These are phyloP conservation scores for Populus tremula DNA, from an alignment of 345 rosid genomes.

Conservation along the genomic window DNA sequence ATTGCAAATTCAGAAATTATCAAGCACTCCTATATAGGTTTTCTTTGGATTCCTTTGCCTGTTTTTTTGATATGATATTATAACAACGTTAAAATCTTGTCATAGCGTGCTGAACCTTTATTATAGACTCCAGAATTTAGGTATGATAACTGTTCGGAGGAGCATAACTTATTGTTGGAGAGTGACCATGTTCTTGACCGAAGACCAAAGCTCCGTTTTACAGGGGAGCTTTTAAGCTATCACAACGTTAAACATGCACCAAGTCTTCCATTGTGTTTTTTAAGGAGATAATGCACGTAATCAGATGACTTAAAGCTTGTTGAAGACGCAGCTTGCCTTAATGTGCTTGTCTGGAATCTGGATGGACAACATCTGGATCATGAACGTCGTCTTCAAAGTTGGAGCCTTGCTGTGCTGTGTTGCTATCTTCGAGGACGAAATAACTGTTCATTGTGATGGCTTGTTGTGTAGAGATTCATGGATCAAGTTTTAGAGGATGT, in stretches of 20 bases:
- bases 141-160: not conserved
- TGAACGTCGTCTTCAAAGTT: not conserved
- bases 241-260: too few species aligned
- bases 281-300: not conserved
- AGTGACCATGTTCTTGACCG: not conserved
- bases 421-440: not conserved
- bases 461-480: not conserved
- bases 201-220: not conserved
- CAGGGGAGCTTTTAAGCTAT: too few species aligned
- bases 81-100: not conserved
- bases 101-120: not conserved
- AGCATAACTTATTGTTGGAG: not conserved
- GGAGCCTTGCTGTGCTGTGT: not conserved
- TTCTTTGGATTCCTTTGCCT: not conserved
- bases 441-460: not conserved
- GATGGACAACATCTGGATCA: not conserved
- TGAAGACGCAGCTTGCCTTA: not conserved
- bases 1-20: not conserved
- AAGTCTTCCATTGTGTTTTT: not conserved
- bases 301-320: not conserved
- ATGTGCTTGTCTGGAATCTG: not conserved
- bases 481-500: not conserved
- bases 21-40: not conserved
- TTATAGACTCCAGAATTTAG: not conserved
- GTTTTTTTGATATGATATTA: not conserved